A percentile compares a stretch with the other conserved stretches of the same genome.
Evolutionary conservation across 306 rosid genomes (phyloP).

Genomic region (Citrullus amarus): DNA sequence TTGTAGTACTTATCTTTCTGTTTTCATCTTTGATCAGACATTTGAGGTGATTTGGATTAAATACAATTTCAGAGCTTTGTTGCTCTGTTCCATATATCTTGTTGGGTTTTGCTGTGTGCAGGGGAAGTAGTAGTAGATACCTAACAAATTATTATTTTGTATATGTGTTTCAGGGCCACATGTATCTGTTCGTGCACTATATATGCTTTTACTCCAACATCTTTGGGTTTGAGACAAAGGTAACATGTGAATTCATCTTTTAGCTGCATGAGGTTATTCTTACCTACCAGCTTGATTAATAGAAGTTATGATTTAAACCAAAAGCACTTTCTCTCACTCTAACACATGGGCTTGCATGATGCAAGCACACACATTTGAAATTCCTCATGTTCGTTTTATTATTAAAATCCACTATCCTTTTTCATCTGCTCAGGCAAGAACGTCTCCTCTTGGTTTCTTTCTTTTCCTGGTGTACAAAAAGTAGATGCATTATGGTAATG

Average conservation of each 20-base stretch:
- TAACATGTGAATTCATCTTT: conserved; percentile 19
- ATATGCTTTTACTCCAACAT: conserved; percentile 95
- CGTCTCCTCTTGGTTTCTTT: not conserved
- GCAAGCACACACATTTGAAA: not conserved
- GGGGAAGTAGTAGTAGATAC: too few species aligned
- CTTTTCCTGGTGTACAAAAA: not conserved
- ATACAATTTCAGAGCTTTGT: too few species aligned
- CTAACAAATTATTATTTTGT: not conserved
- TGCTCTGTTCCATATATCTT: too few species aligned
- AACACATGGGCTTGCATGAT: not conserved
- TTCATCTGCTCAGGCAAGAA: not conserved
- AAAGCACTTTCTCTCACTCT: not conserved
- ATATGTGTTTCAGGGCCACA: conserved; percentile 66
- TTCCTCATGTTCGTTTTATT: not conserved
- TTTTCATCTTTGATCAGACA: too few species aligned
- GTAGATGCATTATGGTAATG: not conserved
- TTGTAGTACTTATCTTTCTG: too few species aligned
- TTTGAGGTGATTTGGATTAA: too few species aligned
- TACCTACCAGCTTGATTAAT: not conserved
- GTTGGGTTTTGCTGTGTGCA: too few species aligned
- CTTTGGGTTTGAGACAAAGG: conserved; percentile 96
- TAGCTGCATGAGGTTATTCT: not conserved
- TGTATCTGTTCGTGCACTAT: conserved; percentile 70
- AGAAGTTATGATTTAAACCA: not conserved
- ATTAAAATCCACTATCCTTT: not conserved